Evolutionary conservation across 768 basidiomycete genomes (phyloP).

Genomic region (Phlebiopsis gigantea): DNA sequence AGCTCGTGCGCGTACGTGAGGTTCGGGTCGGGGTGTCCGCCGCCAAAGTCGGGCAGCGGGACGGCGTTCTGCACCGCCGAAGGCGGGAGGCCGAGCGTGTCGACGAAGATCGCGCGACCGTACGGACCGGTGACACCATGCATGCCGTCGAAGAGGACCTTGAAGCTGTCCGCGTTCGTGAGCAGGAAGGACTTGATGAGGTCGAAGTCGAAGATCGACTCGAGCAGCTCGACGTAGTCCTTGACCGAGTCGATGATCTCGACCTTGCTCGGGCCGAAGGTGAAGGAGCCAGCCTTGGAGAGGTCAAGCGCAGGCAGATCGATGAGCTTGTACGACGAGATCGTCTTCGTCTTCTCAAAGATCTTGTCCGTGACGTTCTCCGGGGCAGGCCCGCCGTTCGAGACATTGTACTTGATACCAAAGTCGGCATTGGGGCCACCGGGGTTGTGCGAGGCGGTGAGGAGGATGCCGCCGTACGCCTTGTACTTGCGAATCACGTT

Average conservation of each 20-base stretch:
- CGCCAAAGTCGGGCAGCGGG: slow-evolving; percentile 93
- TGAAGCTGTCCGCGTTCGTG: slow-evolving; percentile 61
- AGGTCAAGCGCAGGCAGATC: slow-evolving; percentile 77
- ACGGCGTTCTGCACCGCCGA: slow-evolving; percentile 85
- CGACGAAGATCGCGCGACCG: slow-evolving; percentile 81
- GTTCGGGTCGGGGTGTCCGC: slow-evolving; percentile 98
- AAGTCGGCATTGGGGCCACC: slow-evolving; percentile 98
- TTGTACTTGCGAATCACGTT: slow-evolving; percentile 95
- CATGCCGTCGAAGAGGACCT: slow-evolving; percentile 92
- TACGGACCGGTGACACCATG: slow-evolving; percentile 98
- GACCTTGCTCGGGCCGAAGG: slow-evolving; percentile 79
- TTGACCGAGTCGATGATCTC: slow-evolving; percentile 91
- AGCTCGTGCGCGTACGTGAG: slow-evolving; percentile 94
- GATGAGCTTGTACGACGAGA: slow-evolving; percentile 79
- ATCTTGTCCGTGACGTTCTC: slow-evolving; percentile 96
- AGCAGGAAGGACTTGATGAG: slow-evolving; percentile 87
- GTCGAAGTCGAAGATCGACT: slow-evolving; percentile 91
- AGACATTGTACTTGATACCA: slow-evolving; percentile 99
- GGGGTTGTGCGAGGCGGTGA: slow-evolving; percentile 97
- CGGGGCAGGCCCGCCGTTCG: slow-evolving; percentile 96
- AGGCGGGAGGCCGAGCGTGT: slow-evolving; percentile 73
- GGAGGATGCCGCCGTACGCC: slow-evolving; percentile 92
- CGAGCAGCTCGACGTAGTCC: slow-evolving; percentile 80
- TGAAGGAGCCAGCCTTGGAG: slow-evolving; percentile 70
- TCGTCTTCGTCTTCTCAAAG: slow-evolving; percentile 84